Base-by-base conservation (phyloP, 2,329 filamentous ascomycete species). In the Waltergamsia citrina region DNA sequence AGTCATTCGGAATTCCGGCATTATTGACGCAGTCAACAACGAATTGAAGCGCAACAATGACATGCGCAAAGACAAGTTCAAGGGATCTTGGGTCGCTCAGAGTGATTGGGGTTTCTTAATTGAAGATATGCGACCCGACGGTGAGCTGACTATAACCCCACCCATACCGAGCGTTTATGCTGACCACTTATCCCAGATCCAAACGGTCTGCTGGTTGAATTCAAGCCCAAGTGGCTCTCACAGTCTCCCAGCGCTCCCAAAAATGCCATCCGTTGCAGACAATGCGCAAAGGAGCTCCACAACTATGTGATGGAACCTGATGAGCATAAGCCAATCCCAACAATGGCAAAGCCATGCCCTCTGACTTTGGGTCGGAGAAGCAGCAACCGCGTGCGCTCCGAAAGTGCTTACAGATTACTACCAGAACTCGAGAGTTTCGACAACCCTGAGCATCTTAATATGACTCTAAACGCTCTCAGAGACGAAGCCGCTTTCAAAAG, bases 181-280 rank as follows among this genome's bases (percentile, higher is more conserved):
- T 30, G n/a, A 38, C 28, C 37, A n/a, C 33, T 11, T 8, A 17
- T 36, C 22, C 12, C 34, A 53, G 52, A 54, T 37, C 38, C 47
- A 11, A 44, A 51, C 16, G 45, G 48, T n/a, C 36, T 53, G 19
- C 51, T 82, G 21, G 60, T 84, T 36, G 82, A 90, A 52, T 81
- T 90, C 58, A 92, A 92, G 52, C 84, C 85, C 11, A 92, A 92
- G 57, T 92, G 85, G 85, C 70, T 92, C 18, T 60, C 69, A 7
- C 83, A 87, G 52, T 88, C 83, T 3, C 82, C 79, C 4, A 77
- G 74, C 24, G 83, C 84, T 0, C 85, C 84, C 2, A 18, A 50
- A 0, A 56, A 60, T 19, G 72, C 81, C 26, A 69, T 63, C 33
- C 67, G 81, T 33, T 92, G 85, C 57, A 75, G 85, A 21, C 86